Conservation (phyloP, 768 basidiomycete species). For the Pleurotus cornucopiae region DNA sequence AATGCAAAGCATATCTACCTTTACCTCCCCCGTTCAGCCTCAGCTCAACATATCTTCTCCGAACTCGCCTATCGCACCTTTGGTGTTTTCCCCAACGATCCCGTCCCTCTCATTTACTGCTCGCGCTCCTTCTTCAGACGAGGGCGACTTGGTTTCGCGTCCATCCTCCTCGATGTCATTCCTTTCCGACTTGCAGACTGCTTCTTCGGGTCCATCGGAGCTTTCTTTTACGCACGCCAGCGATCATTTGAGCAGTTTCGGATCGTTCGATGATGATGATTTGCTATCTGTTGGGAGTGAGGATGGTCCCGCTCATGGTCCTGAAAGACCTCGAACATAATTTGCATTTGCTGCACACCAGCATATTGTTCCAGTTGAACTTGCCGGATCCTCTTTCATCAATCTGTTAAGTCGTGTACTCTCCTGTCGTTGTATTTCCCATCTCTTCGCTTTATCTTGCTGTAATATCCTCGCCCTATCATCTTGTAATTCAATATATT, state of each 20-base stretch:
- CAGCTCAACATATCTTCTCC: neutral
- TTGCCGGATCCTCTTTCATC: no score
- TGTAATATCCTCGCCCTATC: no score
- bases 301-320: neutral
- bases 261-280: neutral
- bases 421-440: no score
- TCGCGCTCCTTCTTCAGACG: neutral
- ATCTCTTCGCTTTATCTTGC: no score
- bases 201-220: constrained; percentile 2
- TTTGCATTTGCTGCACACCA: no score
- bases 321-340: neutral
- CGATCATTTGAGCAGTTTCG: neutral
- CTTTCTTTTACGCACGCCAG: neutral
- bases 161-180: constrained; percentile 4
- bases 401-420: no score
- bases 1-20: neutral
- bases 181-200: neutral
- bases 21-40: neutral
- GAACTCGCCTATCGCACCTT: neutral
- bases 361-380: no score
- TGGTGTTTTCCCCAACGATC: neutral
- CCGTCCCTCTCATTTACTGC: constrained; percentile 2
- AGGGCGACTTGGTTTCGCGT: constrained; percentile 2
- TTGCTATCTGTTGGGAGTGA: constrained; percentile 1
- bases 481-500: no score